Evolutionary conservation across 176 grass and related monocot genomes (phyloP).

Genomic region (Lolium multiflorum): DNA sequence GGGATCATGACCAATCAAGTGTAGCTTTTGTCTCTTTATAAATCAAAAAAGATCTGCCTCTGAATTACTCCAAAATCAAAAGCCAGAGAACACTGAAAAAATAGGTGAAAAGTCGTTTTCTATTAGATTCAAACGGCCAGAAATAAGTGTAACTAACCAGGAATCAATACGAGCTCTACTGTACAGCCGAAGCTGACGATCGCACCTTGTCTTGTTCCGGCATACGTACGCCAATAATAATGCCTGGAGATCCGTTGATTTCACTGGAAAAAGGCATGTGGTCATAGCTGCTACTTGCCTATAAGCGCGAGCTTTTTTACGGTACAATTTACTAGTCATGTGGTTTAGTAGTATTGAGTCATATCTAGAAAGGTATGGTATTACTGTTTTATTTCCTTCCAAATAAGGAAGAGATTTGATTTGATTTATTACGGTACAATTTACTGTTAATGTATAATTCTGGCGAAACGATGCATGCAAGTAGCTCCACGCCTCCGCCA

Average conservation of each 20-base stretch:
- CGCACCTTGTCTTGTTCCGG: not conserved
- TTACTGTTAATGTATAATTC: no score
- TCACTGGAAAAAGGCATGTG: conserved; percentile 32
- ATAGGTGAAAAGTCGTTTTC: conserved; percentile 32
- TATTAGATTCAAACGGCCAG: not conserved
- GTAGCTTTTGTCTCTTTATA: not conserved
- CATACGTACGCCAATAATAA: conserved; percentile 36
- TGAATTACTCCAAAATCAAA: not conserved
- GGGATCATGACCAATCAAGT: not conserved
- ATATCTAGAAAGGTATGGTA: no score
- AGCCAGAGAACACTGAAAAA: not conserved
- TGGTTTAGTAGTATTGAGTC: no score
- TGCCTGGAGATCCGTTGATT: not conserved
- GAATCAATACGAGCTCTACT: not conserved
- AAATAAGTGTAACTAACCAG: not conserved
- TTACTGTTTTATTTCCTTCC: no score
- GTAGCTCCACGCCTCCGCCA: no score
- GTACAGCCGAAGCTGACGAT: conserved; percentile 16
- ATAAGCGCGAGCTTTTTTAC: no score
- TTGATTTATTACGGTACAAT: no score
- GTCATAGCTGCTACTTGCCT: not conserved
- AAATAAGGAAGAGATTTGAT: no score
- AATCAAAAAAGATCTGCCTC: not conserved
- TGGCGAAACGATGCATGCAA: no score
- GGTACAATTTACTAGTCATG: no score